A percentile compares a stretch with the other conserved stretches of the same genome.
Conservation (phyloP, 2,329 filamentous ascomycete genomes). For the Harringtonia aguacate region DNA sequence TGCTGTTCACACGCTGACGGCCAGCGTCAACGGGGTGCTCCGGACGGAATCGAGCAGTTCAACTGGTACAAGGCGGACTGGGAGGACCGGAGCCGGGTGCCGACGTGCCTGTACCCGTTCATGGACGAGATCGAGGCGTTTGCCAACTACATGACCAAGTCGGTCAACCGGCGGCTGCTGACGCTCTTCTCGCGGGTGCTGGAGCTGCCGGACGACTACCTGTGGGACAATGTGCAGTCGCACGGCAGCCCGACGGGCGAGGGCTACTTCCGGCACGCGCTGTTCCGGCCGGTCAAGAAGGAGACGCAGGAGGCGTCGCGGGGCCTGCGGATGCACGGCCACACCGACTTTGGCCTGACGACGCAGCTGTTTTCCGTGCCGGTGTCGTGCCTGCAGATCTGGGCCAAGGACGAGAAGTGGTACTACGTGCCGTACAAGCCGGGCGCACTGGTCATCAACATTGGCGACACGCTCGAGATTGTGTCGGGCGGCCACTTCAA, state of each 20-base stretch:
- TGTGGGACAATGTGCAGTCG: constrained; percentile 32
- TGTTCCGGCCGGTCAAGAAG: constrained; percentile 26
- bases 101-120: constrained; percentile 33
- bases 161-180: constrained; percentile 31
- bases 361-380: constrained; percentile 35
- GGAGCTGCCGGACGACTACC: constrained; percentile 31
- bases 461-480: constrained; percentile 32
- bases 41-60: constrained; percentile 42
- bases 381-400: constrained; percentile 35
- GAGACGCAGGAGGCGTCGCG: constrained; percentile 20
- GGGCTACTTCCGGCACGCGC: constrained; percentile 33
- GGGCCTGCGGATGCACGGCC: constrained; percentile 32
- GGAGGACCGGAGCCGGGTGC: constrained; percentile 29
- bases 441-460: constrained; percentile 37
- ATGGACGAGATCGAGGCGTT: constrained; percentile 37
- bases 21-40: constrained; percentile 25
- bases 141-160: constrained; percentile 34
- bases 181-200: constrained; percentile 30
- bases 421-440: constrained; percentile 32
- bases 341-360: constrained; percentile 35
- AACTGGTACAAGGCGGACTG: constrained; percentile 40
- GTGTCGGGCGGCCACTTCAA: constrained; percentile 35
- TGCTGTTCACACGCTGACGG: too few species aligned
- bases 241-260: constrained; percentile 30
- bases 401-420: constrained; percentile 31